Base-by-base conservation (phyloP, 768 basidiomycete species). In the Crassisporium funariophilum region DNA sequence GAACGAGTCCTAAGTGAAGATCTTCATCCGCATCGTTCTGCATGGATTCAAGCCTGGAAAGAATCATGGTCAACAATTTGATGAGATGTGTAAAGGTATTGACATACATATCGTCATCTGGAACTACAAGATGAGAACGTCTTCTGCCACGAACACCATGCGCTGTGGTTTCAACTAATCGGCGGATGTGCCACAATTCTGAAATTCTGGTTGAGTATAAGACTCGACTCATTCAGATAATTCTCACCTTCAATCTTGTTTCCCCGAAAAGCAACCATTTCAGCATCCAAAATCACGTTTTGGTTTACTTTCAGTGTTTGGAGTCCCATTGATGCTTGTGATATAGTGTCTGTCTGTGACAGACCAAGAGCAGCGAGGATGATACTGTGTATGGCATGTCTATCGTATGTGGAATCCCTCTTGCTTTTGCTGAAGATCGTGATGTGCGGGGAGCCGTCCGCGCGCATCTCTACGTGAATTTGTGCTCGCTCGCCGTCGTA, bases 401-500 rank as follows among this genome's bases (percentile, higher is more conserved):
- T 77, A 58, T 95, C 92, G 42, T 67, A 44, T 0, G 93, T 95
- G 21, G 88, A 92, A 57, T 95, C 82, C 13, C 93, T 69, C 47
- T 80, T 84, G 57, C 88, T 92, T 67, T 98, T 95, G 70, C 90
- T 93, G 62, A 86, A 93, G 31, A 95, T 92, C 1, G 69, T 83
- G 49, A 95, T 86, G 24, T 68, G 69, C 4, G 75, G 65, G 4
- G 62, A 54, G 0, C 56, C 62, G 11, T 71, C 62, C 3, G 55
- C 57, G 4, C 58, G 49, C 2, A 84, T 59, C 58, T 84, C 73
- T 17, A 93, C 78, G 59, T 98, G 94, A 20, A 95, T 91, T 56
- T 98, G 94, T 44, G 92, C 86, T n/a, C 94, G 78, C 65, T 95
- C 93, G 8, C 94, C 94, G 47, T 95, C 94, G 62, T 95, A 95